Conservation (phyloP, 768 basidiomycete genomes). For the Phylloporus sp. region DNA sequence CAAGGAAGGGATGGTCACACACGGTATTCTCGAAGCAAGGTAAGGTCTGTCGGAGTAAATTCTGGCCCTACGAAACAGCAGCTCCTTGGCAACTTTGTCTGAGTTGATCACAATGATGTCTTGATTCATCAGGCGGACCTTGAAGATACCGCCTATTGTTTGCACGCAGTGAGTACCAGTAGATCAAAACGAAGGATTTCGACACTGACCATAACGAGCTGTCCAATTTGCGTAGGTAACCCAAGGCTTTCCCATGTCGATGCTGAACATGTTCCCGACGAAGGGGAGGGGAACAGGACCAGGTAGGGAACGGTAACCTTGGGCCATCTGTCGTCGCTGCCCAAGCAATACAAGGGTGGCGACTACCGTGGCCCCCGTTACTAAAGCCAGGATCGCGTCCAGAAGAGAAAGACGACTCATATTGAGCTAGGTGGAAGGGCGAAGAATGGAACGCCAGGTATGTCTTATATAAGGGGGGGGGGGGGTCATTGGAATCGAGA, state of each 20-base stretch:
- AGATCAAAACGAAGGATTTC: not conserved
- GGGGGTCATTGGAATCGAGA: too few relatives aligned
- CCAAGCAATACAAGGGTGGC: not conserved
- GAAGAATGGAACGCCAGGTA: too few relatives aligned
- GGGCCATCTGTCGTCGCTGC: not conserved
- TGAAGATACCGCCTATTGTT: not conserved
- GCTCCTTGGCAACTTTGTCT: not conserved
- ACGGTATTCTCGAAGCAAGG: not conserved
- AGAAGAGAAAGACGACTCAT: too few relatives aligned
- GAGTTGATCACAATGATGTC: not conserved
- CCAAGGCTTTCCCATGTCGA: not conserved
- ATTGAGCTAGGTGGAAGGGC: too few relatives aligned
- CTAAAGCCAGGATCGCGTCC: not conserved
- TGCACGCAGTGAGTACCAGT: too few relatives aligned
- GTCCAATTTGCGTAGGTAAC: not conserved
- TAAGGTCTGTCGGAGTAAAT: not conserved
- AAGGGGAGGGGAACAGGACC: not conserved
- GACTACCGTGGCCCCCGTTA: not conserved
- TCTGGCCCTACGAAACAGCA: not conserved
- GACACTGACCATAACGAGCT: not conserved
- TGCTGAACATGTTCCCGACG: not conserved
- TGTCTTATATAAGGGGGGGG: too few relatives aligned
- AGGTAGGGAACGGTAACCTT: not conserved
- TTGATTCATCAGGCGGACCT: not conserved
- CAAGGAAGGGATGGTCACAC: not conserved